These are phyloP conservation scores for Aspergillus costaricaensis DNA, from an alignment of 2,329 filamentous ascomycete genomes.

Conservation along the genomic window DNA sequence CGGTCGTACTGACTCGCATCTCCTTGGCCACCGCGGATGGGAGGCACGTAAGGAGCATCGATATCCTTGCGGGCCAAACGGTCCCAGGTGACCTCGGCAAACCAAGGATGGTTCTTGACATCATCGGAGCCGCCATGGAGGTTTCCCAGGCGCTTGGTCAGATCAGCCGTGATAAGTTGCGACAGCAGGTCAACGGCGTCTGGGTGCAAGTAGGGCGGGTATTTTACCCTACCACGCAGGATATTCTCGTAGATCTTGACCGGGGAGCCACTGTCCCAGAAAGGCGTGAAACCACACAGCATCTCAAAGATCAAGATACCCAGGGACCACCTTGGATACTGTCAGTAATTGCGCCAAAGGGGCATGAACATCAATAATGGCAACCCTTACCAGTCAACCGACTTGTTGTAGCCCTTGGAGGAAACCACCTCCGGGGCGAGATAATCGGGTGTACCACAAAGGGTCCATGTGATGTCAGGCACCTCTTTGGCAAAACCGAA, in stretches of 20 bases:
- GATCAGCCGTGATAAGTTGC: slow-evolving; percentile 87
- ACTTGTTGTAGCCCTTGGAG: slow-evolving; percentile 99
- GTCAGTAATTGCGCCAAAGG: slow-evolving; percentile 1
- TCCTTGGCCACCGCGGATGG: slow-evolving; percentile 87
- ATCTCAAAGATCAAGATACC: slow-evolving; percentile 99
- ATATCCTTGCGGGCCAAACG: slow-evolving; percentile 92
- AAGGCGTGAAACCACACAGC: slow-evolving; percentile 97
- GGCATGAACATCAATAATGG: background rate
- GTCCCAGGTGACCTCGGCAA: slow-evolving; percentile 97
- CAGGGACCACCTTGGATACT: slow-evolving; percentile 79
- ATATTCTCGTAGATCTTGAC: slow-evolving; percentile 99
- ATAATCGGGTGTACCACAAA: slow-evolving; percentile 97
- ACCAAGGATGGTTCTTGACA: slow-evolving; percentile 95
- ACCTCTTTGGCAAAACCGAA: slow-evolving; percentile 99
- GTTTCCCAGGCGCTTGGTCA: slow-evolving; percentile 94
- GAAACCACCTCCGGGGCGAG: slow-evolving; percentile 97
- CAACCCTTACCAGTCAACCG: slow-evolving; percentile 83
- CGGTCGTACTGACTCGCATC: slow-evolving; percentile 98
- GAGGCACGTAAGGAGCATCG: slow-evolving; percentile 95
- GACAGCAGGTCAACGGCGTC: slow-evolving; percentile 92
- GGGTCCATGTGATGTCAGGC: slow-evolving; percentile 97
- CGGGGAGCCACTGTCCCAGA: slow-evolving; percentile 96
- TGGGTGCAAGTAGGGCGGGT: slow-evolving; percentile 90
- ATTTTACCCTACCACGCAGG: slow-evolving; percentile 91
- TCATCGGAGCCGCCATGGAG: slow-evolving; percentile 86